Conservation (phyloP, 2,329 filamentous ascomycete genomes). For the Penicillium italicum region DNA sequence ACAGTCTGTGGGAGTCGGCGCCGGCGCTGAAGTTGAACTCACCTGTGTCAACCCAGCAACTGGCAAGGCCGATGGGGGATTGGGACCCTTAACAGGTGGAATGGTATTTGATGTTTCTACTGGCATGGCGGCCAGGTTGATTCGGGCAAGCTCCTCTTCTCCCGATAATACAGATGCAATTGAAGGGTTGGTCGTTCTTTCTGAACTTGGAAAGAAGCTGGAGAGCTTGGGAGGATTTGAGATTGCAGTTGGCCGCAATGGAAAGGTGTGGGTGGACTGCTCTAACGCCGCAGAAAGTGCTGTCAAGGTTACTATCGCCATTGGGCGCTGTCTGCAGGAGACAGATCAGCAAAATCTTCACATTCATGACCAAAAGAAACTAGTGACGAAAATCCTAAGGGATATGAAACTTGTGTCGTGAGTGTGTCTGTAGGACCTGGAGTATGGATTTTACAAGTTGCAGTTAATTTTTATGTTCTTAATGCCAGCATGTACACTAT, state of each 20-base stretch:
- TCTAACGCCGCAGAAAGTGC: constrained; percentile 52
- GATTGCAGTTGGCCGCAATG: constrained; percentile 89
- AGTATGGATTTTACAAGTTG: constrained; percentile 9
- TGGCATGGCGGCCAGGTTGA: constrained; percentile 74
- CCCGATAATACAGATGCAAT: constrained; percentile 43
- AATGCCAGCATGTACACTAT: constrained; percentile 17
- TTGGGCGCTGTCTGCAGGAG: constrained; percentile 73
- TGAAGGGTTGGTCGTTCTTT: constrained; percentile 68
- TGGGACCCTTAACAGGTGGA: constrained; percentile 78
- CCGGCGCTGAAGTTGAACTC: constrained; percentile 83
- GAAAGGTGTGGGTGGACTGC: constrained; percentile 85
- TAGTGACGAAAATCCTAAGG: constrained; percentile 43
- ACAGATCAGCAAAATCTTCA: constrained; percentile 62
- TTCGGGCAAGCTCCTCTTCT: constrained; percentile 43
- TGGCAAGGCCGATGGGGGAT: constrained; percentile 82
- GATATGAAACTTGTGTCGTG: constrained; percentile 39
- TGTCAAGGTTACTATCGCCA: constrained; percentile 67
- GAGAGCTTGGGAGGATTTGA: constrained; percentile 66
- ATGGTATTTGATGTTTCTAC: constrained; percentile 81
- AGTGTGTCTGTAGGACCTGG: constrained; percentile 7
- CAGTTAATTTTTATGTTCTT: constrained; percentile 6
- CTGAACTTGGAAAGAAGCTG: constrained; percentile 75
- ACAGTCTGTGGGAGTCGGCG: constrained; percentile 69
- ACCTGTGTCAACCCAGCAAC: constrained; percentile 84
- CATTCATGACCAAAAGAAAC: constrained; percentile 45